A percentile compares a stretch with the other conserved stretches of the same genome.
Evolutionary conservation across 805 yeast species (phyloP).

Genomic region (Gaillardinia entomophila): DNA sequence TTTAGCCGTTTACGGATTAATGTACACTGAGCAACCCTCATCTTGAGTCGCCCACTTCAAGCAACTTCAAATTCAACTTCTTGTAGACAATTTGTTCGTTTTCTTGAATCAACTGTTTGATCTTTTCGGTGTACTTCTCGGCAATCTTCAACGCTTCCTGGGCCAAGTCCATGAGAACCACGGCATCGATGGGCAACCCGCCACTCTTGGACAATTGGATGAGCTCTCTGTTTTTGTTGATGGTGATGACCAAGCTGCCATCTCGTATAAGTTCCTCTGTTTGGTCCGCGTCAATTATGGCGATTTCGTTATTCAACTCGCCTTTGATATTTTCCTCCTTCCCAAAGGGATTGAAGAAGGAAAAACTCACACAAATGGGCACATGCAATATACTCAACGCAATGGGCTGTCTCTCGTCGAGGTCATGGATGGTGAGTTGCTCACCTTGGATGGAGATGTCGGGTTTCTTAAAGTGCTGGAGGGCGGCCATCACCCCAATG

Average conservation of each 20-base stretch:
- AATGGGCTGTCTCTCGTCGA: constrained; percentile 80
- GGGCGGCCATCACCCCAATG: constrained; percentile 81
- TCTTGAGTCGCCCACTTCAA: constrained; percentile 26
- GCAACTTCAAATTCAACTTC: constrained; percentile 20
- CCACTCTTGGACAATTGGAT: constrained; percentile 91
- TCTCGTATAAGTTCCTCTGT: constrained; percentile 73
- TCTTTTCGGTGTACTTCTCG: constrained; percentile 56
- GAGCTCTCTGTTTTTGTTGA: constrained; percentile 84
- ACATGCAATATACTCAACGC: constrained; percentile 80
- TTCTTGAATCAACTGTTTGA: constrained; percentile 47
- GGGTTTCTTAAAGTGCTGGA: constrained; percentile 78
- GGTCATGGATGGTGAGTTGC: constrained; percentile 59
- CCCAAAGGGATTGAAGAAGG: constrained; percentile 68
- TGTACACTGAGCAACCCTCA: neutral
- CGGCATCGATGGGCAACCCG: constrained; percentile 76
- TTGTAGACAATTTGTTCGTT: constrained; percentile 48
- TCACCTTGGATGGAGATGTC: constrained; percentile 71
- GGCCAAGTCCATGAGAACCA: constrained; percentile 61
- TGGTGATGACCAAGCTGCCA: constrained; percentile 77
- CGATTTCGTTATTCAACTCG: constrained; percentile 51
- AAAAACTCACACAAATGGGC: constrained; percentile 85
- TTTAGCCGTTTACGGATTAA: neutral
- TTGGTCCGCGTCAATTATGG: constrained; percentile 68
- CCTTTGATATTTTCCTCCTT: constrained; percentile 70
- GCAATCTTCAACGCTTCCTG: constrained; percentile 62